Evolutionary conservation across 2,329 filamentous ascomycete species (phyloP).

Genomic region (Cercospora sp.): DNA sequence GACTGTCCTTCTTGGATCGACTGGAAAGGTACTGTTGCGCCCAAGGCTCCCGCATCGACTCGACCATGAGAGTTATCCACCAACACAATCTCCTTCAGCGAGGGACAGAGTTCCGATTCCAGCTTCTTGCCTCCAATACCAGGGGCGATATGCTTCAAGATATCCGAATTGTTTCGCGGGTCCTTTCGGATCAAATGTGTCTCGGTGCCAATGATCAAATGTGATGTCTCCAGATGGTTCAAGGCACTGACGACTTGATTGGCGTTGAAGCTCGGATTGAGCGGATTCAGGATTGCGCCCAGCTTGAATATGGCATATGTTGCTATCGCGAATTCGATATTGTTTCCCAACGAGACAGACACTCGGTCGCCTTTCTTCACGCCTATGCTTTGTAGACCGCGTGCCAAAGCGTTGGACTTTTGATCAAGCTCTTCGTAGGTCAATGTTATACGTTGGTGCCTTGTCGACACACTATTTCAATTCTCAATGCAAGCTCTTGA

Average conservation of each 20-base stretch:
- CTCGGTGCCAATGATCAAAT: conserved; percentile 82
- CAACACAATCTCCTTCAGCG: conserved; percentile 68
- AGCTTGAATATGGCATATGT: conserved; percentile 93
- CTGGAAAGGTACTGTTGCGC: conserved; percentile 48
- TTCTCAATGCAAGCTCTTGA: conserved; percentile 11
- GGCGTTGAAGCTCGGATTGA: conserved; percentile 87
- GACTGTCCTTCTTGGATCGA: conserved; percentile 42
- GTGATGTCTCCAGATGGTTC: conserved; percentile 68
- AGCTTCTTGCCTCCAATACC: conserved; percentile 40
- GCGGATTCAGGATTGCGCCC: conserved; percentile 85
- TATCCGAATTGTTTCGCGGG: conserved; percentile 59
- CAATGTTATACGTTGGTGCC: conserved; percentile 62
- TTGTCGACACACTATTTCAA: conserved; percentile 55
- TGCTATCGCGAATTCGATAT: conserved; percentile 76
- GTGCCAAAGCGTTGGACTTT: conserved; percentile 72
- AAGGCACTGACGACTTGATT: conserved; percentile 76
- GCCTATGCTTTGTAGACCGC: conserved; percentile 65
- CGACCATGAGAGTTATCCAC: conserved; percentile 72
- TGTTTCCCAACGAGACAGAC: conserved; percentile 83
- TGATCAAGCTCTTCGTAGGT: conserved; percentile 75
- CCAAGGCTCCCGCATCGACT: conserved; percentile 48
- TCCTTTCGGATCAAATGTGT: conserved; percentile 73
- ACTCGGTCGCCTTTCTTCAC: conserved; percentile 82
- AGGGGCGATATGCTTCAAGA: conserved; percentile 51
- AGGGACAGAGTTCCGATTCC: conserved; percentile 63